These are phyloP conservation scores for Colletotrichum neosansevieriae DNA, from an alignment of 2,329 filamentous ascomycete genomes.

Conservation along the genomic window DNA sequence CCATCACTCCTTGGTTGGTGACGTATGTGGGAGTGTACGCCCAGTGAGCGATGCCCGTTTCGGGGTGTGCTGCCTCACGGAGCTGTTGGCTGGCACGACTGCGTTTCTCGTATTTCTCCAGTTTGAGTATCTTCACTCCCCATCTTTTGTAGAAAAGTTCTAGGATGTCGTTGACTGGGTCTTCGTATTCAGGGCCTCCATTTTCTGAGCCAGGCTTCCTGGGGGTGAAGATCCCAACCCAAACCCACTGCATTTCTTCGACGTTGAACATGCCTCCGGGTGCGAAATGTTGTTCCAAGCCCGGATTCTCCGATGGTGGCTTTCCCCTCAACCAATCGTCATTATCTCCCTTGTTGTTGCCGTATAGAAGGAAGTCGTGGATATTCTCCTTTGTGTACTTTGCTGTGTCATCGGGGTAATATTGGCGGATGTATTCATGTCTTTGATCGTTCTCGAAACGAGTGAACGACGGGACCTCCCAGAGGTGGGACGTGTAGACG, in stretches of 20 bases:
- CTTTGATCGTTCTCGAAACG: background rate
- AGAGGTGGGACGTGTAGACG: slow-evolving; percentile 38
- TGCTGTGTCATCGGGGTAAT: background rate
- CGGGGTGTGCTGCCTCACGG: too few relatives aligned
- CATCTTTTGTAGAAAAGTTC: too few relatives aligned
- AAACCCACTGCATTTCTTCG: slow-evolving; percentile 22
- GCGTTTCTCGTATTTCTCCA: too few relatives aligned
- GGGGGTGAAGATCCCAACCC: slow-evolving; percentile 1
- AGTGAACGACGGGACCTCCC: slow-evolving; percentile 36
- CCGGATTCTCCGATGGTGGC: slow-evolving; percentile 12
- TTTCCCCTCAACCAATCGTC: background rate
- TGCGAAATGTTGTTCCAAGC: slow-evolving; percentile 4
- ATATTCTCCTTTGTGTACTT: slow-evolving; percentile 28
- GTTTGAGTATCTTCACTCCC: too few relatives aligned
- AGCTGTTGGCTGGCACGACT: too few relatives aligned
- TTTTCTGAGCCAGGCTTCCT: too few relatives aligned
- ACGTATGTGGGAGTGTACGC: too few relatives aligned
- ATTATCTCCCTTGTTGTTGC: slow-evolving; percentile 6
- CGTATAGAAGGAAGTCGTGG: slow-evolving; percentile 10
- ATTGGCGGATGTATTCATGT: background rate
- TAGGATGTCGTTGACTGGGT: too few relatives aligned
- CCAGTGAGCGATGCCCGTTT: too few relatives aligned
- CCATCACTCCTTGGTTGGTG: too few relatives aligned
- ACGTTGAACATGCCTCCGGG: slow-evolving; percentile 13
- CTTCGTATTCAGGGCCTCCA: too few relatives aligned